These are phyloP conservation scores for Sugiyamaella qingdaonensis DNA, from an alignment of 805 yeast species.

Conservation along the genomic window DNA sequence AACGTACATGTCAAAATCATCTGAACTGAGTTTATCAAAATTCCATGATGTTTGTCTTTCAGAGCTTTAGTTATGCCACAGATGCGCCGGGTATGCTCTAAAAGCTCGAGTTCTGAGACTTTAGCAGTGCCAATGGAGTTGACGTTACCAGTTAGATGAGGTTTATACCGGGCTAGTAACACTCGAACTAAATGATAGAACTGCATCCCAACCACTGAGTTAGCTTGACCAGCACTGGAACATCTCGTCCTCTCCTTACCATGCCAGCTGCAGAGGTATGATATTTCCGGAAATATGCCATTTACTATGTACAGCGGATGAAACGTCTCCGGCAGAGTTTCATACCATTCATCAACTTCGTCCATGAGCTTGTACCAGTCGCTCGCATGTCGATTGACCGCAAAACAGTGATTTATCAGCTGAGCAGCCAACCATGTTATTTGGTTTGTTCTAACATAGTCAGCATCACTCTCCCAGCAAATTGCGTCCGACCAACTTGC, in stretches of 20 bases:
- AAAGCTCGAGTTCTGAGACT: not conserved
- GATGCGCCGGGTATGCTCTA: not conserved
- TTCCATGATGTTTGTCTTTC: not conserved
- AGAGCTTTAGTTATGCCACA: not conserved
- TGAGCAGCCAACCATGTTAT: not conserved
- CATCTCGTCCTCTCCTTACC: not conserved
- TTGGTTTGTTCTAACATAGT: not conserved
- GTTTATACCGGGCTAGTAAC: not conserved
- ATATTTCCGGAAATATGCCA: not conserved
- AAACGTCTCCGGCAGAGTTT: not conserved
- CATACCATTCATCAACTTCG: not conserved
- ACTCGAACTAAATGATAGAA: not conserved
- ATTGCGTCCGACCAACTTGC: not conserved
- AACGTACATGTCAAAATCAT: no score
- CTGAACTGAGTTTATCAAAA: not conserved
- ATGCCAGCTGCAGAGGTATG: conserved; percentile 1
- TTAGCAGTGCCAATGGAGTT: not conserved
- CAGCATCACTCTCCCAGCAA: not conserved
- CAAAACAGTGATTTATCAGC: not conserved
- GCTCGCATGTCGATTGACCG: not conserved
- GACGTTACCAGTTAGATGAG: not conserved
- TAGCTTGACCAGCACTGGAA: no score
- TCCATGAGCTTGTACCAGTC: not conserved
- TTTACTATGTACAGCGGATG: not conserved
- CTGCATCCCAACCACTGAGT: not conserved